Conservation (phyloP, 23 red algal species). For the Gracilaria vermiculophylla region DNA sequence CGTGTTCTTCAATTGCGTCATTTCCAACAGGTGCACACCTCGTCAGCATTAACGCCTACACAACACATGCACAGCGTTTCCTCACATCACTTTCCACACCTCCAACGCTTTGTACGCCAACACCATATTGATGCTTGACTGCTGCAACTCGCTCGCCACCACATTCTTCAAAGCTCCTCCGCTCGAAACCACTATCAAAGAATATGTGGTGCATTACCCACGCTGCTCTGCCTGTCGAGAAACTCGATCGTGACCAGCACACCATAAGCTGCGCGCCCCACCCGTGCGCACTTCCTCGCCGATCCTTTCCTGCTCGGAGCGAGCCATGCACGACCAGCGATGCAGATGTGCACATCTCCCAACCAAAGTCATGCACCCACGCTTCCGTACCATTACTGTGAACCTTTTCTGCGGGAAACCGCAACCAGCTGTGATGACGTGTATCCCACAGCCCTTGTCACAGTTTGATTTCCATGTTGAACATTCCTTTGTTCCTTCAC, state of each 20-base stretch:
- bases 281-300: background rate
- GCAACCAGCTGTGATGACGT: no score
- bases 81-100: background rate
- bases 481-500: no score
- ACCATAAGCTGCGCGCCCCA: background rate
- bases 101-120: background rate
- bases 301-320: background rate
- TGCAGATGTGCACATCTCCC: background rate
- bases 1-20: background rate
- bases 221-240: background rate
- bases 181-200: background rate
- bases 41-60: no score
- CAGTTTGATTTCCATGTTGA: no score
- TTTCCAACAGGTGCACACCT: background rate
- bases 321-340: background rate
- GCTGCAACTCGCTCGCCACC: background rate
- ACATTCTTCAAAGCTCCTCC: constrained; percentile 13
- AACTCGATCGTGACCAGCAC: background rate
- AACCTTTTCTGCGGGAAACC: no score
- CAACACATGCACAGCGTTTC: no score
- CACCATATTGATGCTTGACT: background rate
- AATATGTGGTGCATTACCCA: background rate
- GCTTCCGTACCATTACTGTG: background rate
- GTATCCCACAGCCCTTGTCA: no score
- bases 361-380: background rate